phyloP scores from a whole-genome alignment of 169 alveolate genomes.

The Cryptosporidium andersoni region DNA sequence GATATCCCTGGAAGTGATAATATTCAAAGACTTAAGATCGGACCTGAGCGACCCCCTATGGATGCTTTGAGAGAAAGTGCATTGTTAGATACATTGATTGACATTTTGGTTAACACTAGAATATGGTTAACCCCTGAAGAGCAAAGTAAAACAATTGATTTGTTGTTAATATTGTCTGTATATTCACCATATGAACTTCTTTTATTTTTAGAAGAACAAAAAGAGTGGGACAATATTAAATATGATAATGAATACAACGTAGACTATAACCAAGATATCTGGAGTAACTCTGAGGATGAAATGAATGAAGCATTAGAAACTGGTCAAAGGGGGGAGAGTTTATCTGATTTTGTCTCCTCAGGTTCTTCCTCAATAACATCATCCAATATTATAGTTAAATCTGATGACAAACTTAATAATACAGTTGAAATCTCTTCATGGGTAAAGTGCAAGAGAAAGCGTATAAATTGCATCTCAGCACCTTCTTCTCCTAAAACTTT shows the following conservation, averaged over 20 bases:
- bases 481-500: neutral
- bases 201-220: slow-evolving; percentile 65
- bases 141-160: slow-evolving; percentile 65
- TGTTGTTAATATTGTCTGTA: slow-evolving; percentile 43
- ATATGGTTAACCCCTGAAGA: slow-evolving; percentile 69
- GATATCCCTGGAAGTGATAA: slow-evolving; percentile 67
- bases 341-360: slow-evolving; percentile 60
- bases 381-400: neutral
- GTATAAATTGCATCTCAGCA: too few relatives aligned
- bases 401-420: neutral
- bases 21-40: slow-evolving; percentile 45
- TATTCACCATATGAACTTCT: slow-evolving; percentile 63
- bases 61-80: slow-evolving; percentile 70
- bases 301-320: slow-evolving; percentile 7
- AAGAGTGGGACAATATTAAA: slow-evolving; percentile 13
- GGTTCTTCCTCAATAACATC: slow-evolving; percentile 24
- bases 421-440: too few relatives aligned
- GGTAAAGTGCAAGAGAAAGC: too few relatives aligned
- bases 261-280: slow-evolving; percentile 12
- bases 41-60: slow-evolving; percentile 72
- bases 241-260: neutral
- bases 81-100: slow-evolving; percentile 56
- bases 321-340: slow-evolving; percentile 12
- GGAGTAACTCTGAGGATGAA: slow-evolving; percentile 69
- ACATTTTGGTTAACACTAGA: slow-evolving; percentile 30